phyloP scores from a whole-genome alignment of 2,329 filamentous ascomycete genomes.

The Aspergillus japonicus region DNA sequence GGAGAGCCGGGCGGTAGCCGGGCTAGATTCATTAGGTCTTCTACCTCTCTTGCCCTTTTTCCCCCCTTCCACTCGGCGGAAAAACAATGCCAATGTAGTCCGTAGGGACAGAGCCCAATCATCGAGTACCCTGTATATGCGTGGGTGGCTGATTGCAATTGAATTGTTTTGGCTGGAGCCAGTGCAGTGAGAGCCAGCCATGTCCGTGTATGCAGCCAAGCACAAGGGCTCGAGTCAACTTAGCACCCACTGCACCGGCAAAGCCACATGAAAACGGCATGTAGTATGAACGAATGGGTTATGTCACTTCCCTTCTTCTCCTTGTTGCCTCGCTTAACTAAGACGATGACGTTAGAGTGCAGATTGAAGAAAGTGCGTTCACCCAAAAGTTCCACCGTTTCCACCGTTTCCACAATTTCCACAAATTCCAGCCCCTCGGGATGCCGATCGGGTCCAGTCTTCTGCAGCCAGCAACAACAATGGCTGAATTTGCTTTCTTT shows the following conservation, averaged over 20 bases:
- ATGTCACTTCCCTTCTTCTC: not conserved
- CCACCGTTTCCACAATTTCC: not conserved
- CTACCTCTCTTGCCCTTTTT: not conserved
- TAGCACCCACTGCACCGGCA: not conserved
- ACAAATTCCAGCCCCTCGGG: not conserved
- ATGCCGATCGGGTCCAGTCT: constrained; percentile 5
- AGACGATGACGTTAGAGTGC: not conserved
- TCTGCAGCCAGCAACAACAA: not conserved
- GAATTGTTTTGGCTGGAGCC: not conserved
- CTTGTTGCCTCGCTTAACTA: not conserved
- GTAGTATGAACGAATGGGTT: not conserved
- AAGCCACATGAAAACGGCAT: not conserved
- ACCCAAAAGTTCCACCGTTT: too few species aligned
- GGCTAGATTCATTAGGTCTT: not conserved
- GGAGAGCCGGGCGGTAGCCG: not conserved
- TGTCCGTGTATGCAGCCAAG: not conserved
- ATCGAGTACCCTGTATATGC: not conserved
- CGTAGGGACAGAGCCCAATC: not conserved
- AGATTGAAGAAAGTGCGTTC: not conserved
- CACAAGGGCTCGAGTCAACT: not conserved
- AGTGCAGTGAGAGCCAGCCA: too few species aligned
- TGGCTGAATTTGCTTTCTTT: not conserved
- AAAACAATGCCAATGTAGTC: not conserved
- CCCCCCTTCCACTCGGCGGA: not conserved
- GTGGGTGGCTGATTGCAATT: not conserved